Percentiles rank a stretch among this genome's conserved stretches.
Evolutionary conservation across 129 eudicot genomes (phyloP).

Genomic region (Flaveria bidentis): DNA sequence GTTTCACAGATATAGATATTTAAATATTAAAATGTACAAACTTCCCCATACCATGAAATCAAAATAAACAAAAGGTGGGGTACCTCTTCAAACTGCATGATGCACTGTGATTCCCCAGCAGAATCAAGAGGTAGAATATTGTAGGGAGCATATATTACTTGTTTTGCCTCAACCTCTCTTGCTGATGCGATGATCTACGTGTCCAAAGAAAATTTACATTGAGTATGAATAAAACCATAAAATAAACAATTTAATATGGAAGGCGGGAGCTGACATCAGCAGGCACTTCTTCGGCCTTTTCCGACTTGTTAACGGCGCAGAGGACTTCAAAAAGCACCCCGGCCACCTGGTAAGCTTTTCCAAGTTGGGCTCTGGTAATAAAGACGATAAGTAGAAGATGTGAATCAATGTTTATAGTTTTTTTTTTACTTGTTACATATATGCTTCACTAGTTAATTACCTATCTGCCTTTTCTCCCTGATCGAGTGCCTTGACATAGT

Average conservation of each 20-base stretch:
- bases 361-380: slow-evolving; percentile 76
- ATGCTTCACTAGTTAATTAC: slow-evolving; percentile 28
- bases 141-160: slow-evolving; percentile 85
- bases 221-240: slow-evolving; percentile 7
- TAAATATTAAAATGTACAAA: not conserved
- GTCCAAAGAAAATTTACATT: slow-evolving; percentile 24
- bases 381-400: slow-evolving; percentile 26
- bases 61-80: slow-evolving; percentile 13
- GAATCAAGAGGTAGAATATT: slow-evolving; percentile 96
- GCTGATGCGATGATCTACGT: slow-evolving; percentile 94
- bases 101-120: slow-evolving; percentile 87
- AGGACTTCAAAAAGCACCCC: slow-evolving; percentile 98
- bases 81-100: slow-evolving; percentile 98
- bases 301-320: slow-evolving; percentile 92
- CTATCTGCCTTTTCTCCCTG: slow-evolving; percentile 95
- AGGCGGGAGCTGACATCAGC: slow-evolving; percentile 64
- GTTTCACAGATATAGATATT: slow-evolving; percentile 18
- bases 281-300: slow-evolving; percentile 93
- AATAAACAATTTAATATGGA: not conserved
- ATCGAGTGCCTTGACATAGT: slow-evolving; percentile 86
- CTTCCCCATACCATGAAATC: not conserved
- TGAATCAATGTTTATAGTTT: not conserved
- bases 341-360: slow-evolving; percentile 96
- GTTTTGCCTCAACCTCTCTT: slow-evolving; percentile 91
- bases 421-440: not conserved